Conservation (phyloP, 768 basidiomycete species). For the Naematelia encephala region DNA sequence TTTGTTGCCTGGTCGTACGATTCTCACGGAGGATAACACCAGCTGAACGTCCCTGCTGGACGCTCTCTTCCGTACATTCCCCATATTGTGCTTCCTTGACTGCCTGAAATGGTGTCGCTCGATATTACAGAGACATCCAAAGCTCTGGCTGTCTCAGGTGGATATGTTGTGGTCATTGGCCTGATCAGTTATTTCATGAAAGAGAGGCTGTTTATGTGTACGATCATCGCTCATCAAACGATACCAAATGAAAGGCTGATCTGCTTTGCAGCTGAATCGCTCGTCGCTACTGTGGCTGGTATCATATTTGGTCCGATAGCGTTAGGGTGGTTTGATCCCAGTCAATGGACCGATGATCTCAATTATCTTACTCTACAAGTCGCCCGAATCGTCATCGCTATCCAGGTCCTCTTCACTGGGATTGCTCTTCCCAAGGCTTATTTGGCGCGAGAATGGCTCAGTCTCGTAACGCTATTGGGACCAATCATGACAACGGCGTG, state of each 20-base stretch:
- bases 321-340: conserved; percentile 48
- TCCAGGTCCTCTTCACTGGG: conserved; percentile 49
- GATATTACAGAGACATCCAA: conserved; percentile 48
- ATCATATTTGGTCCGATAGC: conserved; percentile 50
- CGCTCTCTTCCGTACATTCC: too few relatives aligned
- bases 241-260: background rate
- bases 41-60: background rate
- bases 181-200: conserved; percentile 51
- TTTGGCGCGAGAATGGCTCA: conserved; percentile 46
- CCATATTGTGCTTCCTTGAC: background rate
- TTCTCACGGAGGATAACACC: background rate
- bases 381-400: conserved; percentile 52
- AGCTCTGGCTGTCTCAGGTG: conserved; percentile 44
- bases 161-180: conserved; percentile 41
- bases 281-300: conserved; percentile 36
- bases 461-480: conserved; percentile 48
- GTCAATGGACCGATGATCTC: conserved; percentile 44
- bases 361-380: conserved; percentile 43
- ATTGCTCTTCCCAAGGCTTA: conserved; percentile 52
- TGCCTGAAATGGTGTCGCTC: conserved; percentile 36
- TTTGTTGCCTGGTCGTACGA: too few relatives aligned
- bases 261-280: conserved; percentile 40
- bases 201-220: conserved; percentile 50
- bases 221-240: conserved; percentile 8
- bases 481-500: conserved; percentile 54